Evolutionary conservation across 352 stramenopile species (phyloP), one percentile per base, ranked within the genome.

Genomic region (Phytopythium boreale): DNA sequence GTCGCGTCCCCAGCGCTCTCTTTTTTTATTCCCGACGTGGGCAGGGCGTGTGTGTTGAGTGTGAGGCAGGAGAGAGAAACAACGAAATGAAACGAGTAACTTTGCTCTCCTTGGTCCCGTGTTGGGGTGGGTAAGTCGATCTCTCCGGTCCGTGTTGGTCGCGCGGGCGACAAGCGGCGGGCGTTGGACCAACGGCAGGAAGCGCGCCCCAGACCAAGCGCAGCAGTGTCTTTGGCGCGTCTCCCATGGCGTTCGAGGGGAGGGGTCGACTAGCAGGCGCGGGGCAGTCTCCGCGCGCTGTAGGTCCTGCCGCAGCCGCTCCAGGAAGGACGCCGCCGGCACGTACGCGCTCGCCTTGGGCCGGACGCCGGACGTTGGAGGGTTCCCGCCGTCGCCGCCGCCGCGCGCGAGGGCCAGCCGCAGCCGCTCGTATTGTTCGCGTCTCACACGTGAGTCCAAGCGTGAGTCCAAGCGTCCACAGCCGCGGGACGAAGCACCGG

Each of bases 281-380:
- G 55, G 2, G 55, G 26, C 4, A 60, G 31, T 20, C 36, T 34
- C 31, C 31, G n/a, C 34, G 57, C 80, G 73, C 22, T 75, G 70
- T 12, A 90, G 56, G 61, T 90, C 79, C 19, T 68, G 60, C 11
- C 70, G 69, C 27, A 90, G 60, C 31, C 81, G 66, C 59, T 84
- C 73, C 43, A 81, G 72, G 67, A 86, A 90, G 20, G 69, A 53
- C 26, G 62, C 49, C 2, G 62, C 59, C 0, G 49, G 52, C 24
- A 52, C 61, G 2, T 62, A 64, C 31, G 67, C 41, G 24, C 61
- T 66, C 2, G 52, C 10, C 44, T 66, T 26, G 9, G 26, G 0
- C 20, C 43, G 7, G 19, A 6, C 43, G 43, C 19, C 20, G 19
- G 43, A 2, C 41, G 15, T 49, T 0, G 15, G 43, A 10, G 20